phyloP scores from a whole-genome alignment of 1,284 basidiomycete species.

The Pseudozyma sp. region DNA sequence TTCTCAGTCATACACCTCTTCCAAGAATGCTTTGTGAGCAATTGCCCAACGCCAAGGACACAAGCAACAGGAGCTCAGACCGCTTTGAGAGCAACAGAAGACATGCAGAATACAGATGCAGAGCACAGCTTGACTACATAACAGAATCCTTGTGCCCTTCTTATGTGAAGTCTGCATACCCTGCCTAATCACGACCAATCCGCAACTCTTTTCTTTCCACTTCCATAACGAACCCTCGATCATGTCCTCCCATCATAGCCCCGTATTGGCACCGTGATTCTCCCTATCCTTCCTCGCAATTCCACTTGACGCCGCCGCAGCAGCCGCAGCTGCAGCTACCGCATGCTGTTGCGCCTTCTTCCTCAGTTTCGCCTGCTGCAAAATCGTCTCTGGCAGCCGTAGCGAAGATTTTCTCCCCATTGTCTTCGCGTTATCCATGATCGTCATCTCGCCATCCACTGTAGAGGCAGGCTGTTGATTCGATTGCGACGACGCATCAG shows the following conservation, averaged over 20 bases:
- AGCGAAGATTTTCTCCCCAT: conserved; percentile 3
- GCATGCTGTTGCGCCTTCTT: conserved; percentile 21
- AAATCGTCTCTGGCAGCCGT: conserved; percentile 24
- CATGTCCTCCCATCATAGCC: too few relatives aligned
- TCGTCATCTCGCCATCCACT: conserved; percentile 17
- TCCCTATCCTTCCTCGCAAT: conserved; percentile 39
- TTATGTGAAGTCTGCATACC: too few relatives aligned
- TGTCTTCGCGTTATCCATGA: conserved; percentile 22
- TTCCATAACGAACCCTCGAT: too few relatives aligned
- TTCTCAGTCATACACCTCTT: not conserved
- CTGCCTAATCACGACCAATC: too few relatives aligned
- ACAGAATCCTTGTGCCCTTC: too few relatives aligned
- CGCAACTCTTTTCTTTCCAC: too few relatives aligned
- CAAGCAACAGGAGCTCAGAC: too few relatives aligned
- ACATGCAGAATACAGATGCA: too few relatives aligned
- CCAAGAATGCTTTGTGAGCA: not conserved
- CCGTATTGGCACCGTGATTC: conserved; percentile 4
- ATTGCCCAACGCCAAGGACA: too few relatives aligned
- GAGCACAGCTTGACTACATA: too few relatives aligned
- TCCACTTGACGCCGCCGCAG: conserved; percentile 28
- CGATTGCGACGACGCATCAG: conserved; percentile 9
- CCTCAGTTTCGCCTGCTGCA: conserved; percentile 25
- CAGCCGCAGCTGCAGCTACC: conserved; percentile 19
- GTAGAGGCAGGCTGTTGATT: not conserved
- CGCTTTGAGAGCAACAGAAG: too few relatives aligned